Base-by-base conservation (phyloP, 352 stramenopile species). In the Peronospora destructor region DNA sequence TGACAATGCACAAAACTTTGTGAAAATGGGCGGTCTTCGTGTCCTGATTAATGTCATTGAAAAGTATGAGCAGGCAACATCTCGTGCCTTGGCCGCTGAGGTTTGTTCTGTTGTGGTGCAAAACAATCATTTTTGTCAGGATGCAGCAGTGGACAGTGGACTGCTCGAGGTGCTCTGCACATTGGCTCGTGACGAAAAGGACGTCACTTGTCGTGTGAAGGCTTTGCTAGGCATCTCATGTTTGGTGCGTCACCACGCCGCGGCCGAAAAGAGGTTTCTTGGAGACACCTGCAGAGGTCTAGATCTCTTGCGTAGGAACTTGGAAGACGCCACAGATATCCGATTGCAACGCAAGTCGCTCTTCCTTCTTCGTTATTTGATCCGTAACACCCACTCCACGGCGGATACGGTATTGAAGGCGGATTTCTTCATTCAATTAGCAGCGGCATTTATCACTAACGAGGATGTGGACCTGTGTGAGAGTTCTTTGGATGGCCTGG, bases 1-100 rank as follows among this genome's bases (percentile, higher is more conserved):
- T 42, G 83, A 94, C 67, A 91, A 88, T 30, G 80, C 83, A 28
- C 84, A 87, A 65, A 91, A 90, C 68, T 91, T 94, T 36, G 67
- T 82, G 56, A 94, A 94, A 66, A 87, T 87, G 73, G 64, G 83
- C 13, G 83, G 80, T 0, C 54, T 94, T 14, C 52, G 54, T 0
- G 69, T 82, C 37, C 64, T 91, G 43, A 71, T 66, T 0, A 69
- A 68, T 23, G 65, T 91, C 23, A 83, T 94, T 39, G 43, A 78
- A 12, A 57, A 74, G 43, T 76, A 84, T 52, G 43, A 61, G 17
- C 73, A 68, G 17, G 55, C 66, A 0, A 73, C 66, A 6, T 80
- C 77, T 13, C 74, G 83, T 13, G 76, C 80, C 9, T 47, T 87
- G 17, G 83, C 83, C 0, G 81, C 79, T 1, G 83, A 94, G 49